Percentiles rank a stretch among this genome's conserved stretches.
Evolutionary conservation across 1,284 basidiomycete genomes (phyloP).

Genomic region (Pholiota adiposa): DNA sequence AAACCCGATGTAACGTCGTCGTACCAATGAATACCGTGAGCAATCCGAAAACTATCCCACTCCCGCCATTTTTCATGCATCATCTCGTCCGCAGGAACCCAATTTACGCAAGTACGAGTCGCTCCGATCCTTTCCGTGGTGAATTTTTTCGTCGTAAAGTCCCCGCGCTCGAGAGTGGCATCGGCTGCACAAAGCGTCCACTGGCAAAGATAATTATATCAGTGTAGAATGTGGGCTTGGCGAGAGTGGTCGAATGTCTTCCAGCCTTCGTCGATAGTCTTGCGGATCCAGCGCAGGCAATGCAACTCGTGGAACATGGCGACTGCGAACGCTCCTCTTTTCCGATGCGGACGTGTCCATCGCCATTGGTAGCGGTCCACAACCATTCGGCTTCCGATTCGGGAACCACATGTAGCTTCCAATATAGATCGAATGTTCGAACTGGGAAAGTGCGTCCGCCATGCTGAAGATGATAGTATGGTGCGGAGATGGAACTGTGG

Average conservation of each 20-base stretch:
- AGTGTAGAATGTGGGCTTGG: slow-evolving; percentile 44
- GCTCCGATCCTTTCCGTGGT: slow-evolving; percentile 38
- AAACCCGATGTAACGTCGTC: slow-evolving; percentile 21
- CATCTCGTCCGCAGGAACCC: slow-evolving; percentile 44
- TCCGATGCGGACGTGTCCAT: slow-evolving; percentile 40
- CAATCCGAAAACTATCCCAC: slow-evolving; percentile 32
- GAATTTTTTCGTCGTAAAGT: slow-evolving; percentile 43
- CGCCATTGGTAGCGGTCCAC: slow-evolving; percentile 35
- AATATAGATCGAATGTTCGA: slow-evolving; percentile 33
- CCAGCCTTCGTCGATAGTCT: slow-evolving; percentile 28
- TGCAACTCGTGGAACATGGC: slow-evolving; percentile 42
- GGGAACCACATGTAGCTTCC: slow-evolving; percentile 31
- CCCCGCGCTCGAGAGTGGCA: slow-evolving; percentile 49
- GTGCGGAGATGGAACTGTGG: slow-evolving; percentile 3
- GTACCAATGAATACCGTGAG: slow-evolving; percentile 28
- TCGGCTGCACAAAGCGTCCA: slow-evolving; percentile 45
- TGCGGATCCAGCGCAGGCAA: slow-evolving; percentile 36
- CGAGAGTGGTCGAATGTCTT: slow-evolving; percentile 19
- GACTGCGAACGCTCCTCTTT: slow-evolving; percentile 35
- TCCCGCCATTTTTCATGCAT: slow-evolving; percentile 36
- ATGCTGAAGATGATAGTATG: slow-evolving; percentile 16
- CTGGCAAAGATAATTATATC: slow-evolving; percentile 48
- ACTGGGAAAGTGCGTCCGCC: slow-evolving; percentile 23
- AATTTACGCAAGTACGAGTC: slow-evolving; percentile 52
- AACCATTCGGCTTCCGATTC: slow-evolving; percentile 40